Conservation (phyloP, 2,329 filamentous ascomycete genomes). For the Penicillium italicum region DNA sequence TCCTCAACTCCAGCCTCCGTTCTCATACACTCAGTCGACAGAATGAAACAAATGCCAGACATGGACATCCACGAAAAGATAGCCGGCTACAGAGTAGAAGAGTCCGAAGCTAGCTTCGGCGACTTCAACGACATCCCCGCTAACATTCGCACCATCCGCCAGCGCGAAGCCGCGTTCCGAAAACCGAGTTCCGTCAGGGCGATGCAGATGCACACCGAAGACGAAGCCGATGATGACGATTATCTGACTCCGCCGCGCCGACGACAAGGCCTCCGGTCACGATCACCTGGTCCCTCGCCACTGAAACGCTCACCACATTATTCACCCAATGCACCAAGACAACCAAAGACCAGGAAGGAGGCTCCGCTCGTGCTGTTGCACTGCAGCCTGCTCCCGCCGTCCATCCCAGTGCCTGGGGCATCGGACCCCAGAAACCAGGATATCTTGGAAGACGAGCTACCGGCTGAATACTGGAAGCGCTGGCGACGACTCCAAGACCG, state of each 20-base stretch:
- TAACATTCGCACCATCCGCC: conserved; percentile 29
- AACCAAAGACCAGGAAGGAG: conserved; percentile 42
- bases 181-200: conserved; percentile 46
- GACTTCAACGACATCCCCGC: conserved; percentile 19
- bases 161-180: conserved; percentile 40
- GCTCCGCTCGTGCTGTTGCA: conserved; percentile 60
- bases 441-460: conserved; percentile 50
- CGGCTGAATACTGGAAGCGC: conserved; percentile 42
- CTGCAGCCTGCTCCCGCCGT: conserved; percentile 55
- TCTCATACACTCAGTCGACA: conserved; percentile 31
- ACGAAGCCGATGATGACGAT: conserved; percentile 41
- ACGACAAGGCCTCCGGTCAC: conserved; percentile 31
- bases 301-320: conserved; percentile 36
- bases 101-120: conserved; percentile 22
- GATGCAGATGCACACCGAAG: conserved; percentile 44
- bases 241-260: conserved; percentile 36
- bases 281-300: conserved; percentile 33
- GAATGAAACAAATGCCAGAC: conserved; percentile 20
- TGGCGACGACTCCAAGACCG: conserved; percentile 56
- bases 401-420: conserved; percentile 46
- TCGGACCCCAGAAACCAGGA: conserved; percentile 36
- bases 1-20: conserved; percentile 42
- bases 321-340: conserved; percentile 27
- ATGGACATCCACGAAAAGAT: conserved; percentile 21
- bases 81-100: conserved; percentile 21